These are phyloP conservation scores for Triadica sebifera DNA, from an alignment of 345 rosid genomes.

Conservation along the genomic window DNA sequence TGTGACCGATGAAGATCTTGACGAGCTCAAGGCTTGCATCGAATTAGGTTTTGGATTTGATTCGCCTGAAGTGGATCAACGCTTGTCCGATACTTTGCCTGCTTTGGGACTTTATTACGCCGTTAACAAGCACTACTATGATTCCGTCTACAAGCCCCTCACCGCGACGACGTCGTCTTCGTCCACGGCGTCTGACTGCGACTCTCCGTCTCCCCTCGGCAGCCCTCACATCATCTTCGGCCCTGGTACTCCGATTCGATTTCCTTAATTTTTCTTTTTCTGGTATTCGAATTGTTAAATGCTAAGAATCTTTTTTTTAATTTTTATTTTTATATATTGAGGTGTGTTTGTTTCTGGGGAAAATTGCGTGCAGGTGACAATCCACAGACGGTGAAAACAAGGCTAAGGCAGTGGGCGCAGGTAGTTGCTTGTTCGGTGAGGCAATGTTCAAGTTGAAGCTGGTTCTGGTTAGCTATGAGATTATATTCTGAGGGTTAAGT, in stretches of 20 bases:
- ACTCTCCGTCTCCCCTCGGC: conserved; percentile 42
- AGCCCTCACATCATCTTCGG: conserved; percentile 60
- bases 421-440: conserved; percentile 92
- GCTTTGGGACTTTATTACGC: conserved; percentile 79
- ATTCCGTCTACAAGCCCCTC: conserved; percentile 42
- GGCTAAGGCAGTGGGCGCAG: conserved; percentile 90
- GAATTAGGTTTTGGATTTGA: conserved; percentile 87
- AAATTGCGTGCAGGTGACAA: conserved; percentile 51
- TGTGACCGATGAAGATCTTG: conserved; percentile 87
- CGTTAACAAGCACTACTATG: conserved; percentile 64
- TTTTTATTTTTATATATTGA: background rate
- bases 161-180: conserved; percentile 27
- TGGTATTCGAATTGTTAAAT: background rate
- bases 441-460: conserved; percentile 44
- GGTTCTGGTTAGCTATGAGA: too few species aligned
- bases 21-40: conserved; percentile 85
- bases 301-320: background rate
- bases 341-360: conserved; percentile 1
- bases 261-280: background rate
- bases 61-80: conserved; percentile 65
- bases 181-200: conserved; percentile 50
- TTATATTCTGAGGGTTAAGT: too few species aligned
- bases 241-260: conserved; percentile 32
- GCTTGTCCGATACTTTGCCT: conserved; percentile 76
- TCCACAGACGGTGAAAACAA: conserved; percentile 79